These are phyloP conservation scores for Ophiostoma angusticollis DNA, from an alignment of 2,329 filamentous ascomycete species.

Conservation along the genomic window DNA sequence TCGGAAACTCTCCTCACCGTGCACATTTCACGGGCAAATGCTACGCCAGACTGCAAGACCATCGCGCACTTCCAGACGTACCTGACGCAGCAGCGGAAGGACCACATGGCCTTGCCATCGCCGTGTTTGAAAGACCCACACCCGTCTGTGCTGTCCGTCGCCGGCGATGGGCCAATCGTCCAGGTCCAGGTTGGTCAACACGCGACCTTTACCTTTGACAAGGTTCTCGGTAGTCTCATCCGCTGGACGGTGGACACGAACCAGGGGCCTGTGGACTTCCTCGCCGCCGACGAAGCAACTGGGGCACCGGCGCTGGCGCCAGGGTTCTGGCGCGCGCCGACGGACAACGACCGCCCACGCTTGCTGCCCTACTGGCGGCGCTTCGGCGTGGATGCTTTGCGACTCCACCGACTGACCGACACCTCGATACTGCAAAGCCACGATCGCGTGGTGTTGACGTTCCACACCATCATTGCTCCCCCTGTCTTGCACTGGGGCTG, in stretches of 20 bases:
- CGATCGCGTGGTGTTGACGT: slow-evolving; percentile 25
- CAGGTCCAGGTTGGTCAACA: slow-evolving; percentile 24
- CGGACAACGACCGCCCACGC: slow-evolving; percentile 47
- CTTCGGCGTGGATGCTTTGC: slow-evolving; percentile 34
- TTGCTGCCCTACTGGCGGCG: slow-evolving; percentile 46
- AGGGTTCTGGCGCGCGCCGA: slow-evolving; percentile 50
- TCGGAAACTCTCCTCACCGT: slow-evolving; percentile 7
- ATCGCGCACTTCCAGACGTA: slow-evolving; percentile 41
- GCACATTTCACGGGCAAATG: not conserved
- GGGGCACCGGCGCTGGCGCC: slow-evolving; percentile 27
- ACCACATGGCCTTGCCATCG: slow-evolving; percentile 11
- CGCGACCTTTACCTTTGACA: too few species aligned
- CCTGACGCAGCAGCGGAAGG: slow-evolving; percentile 19
- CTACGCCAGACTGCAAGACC: slow-evolving; percentile 30
- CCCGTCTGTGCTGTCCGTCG: slow-evolving; percentile 16
- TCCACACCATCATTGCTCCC: slow-evolving; percentile 40
- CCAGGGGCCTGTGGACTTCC: slow-evolving; percentile 5
- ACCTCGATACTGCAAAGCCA: slow-evolving; percentile 1
- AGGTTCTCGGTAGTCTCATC: slow-evolving; percentile 29
- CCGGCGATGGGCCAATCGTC: slow-evolving; percentile 8
- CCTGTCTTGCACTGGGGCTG: slow-evolving; percentile 49
- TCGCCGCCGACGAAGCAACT: not conserved
- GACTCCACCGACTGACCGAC: slow-evolving; percentile 22
- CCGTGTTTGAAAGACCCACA: slow-evolving; percentile 15
- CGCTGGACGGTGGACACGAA: slow-evolving; percentile 28